These are phyloP conservation scores for Globisporangium iwayamae DNA, from an alignment of 352 stramenopile species.

Conservation along the genomic window DNA sequence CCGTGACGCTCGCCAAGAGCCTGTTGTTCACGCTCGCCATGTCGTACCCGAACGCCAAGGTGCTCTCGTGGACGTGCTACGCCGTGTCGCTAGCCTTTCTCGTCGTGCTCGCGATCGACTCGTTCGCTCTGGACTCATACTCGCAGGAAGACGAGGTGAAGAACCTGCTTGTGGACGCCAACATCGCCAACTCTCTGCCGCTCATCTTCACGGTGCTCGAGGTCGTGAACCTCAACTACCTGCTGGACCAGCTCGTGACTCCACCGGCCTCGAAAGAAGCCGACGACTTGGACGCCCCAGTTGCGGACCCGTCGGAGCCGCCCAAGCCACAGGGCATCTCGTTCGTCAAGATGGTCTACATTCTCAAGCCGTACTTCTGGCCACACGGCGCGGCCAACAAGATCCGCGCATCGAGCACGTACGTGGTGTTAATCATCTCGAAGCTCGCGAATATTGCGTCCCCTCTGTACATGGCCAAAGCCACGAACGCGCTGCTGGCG, in stretches of 20 bases:
- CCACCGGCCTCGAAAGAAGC: conserved; percentile 19
- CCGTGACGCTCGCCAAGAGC: conserved; percentile 57
- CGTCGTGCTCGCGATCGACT: conserved; percentile 59
- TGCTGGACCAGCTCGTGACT: conserved; percentile 50
- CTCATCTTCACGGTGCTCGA: conserved; percentile 85
- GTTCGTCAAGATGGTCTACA: conserved; percentile 82
- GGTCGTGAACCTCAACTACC: conserved; percentile 70
- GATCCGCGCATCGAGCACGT: conserved; percentile 87
- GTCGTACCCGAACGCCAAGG: conserved; percentile 35
- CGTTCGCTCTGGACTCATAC: conserved; percentile 69
- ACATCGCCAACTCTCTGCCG: conserved; percentile 79
- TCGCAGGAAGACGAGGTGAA: conserved; percentile 49
- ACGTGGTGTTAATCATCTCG: conserved; percentile 88
- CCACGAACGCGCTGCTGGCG: conserved; percentile 88
- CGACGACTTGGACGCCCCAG: conserved; percentile 25
- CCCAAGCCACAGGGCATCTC: conserved; percentile 56
- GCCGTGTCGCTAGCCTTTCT: conserved; percentile 54
- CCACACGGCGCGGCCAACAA: conserved; percentile 68
- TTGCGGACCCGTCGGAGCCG: conserved; percentile 21
- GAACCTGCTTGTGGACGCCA: conserved; percentile 55
- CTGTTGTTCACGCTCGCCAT: conserved; percentile 54
- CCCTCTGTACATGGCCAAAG: conserved; percentile 92
- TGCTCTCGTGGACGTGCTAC: conserved; percentile 44
- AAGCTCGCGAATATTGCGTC: conserved; percentile 92
- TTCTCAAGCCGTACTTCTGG: conserved; percentile 88